Percentiles rank a stretch among this genome's conserved stretches.
phyloP scores from a whole-genome alignment of 2,329 filamentous ascomycete species.

The Monosporascus ibericus region DNA sequence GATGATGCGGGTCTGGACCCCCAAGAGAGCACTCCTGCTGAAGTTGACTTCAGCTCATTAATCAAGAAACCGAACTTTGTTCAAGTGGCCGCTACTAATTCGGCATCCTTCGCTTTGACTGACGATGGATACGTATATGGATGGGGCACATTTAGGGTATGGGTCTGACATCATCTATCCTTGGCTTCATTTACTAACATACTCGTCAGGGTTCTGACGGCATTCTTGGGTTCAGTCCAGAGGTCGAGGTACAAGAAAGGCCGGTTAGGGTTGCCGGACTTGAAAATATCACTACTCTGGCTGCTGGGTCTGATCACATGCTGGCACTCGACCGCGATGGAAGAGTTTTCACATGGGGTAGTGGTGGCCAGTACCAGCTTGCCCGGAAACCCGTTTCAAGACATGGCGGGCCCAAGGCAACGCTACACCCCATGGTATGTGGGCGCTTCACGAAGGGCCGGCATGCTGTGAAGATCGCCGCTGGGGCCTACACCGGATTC shows the following conservation, averaged over 20 bases:
- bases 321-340: slow-evolving; percentile 64
- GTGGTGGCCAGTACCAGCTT: slow-evolving; percentile 69
- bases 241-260: slow-evolving; percentile 39
- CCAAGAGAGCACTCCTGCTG: slow-evolving; percentile 55
- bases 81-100: slow-evolving; percentile 68
- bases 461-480: slow-evolving; percentile 47
- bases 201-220: slow-evolving; percentile 37
- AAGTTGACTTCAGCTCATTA: slow-evolving; percentile 41
- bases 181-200: slow-evolving; percentile 4
- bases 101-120: slow-evolving; percentile 69
- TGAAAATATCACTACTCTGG: slow-evolving; percentile 57
- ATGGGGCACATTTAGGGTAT: slow-evolving; percentile 72
- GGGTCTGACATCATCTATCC: background rate
- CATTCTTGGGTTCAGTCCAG: slow-evolving; percentile 55
- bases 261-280: slow-evolving; percentile 47
- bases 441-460: slow-evolving; percentile 40
- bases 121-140: slow-evolving; percentile 71
- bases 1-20: slow-evolving; percentile 55
- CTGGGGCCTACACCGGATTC: slow-evolving; percentile 66
- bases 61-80: slow-evolving; percentile 31
- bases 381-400: slow-evolving; percentile 53
- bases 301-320: slow-evolving; percentile 64
- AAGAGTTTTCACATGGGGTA: slow-evolving; percentile 68
- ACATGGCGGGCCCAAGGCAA: slow-evolving; percentile 16
- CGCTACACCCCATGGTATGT: slow-evolving; percentile 34